Evolutionary conservation across 169 alveolate genomes (phyloP).

Genomic region (Babesia microti): DNA sequence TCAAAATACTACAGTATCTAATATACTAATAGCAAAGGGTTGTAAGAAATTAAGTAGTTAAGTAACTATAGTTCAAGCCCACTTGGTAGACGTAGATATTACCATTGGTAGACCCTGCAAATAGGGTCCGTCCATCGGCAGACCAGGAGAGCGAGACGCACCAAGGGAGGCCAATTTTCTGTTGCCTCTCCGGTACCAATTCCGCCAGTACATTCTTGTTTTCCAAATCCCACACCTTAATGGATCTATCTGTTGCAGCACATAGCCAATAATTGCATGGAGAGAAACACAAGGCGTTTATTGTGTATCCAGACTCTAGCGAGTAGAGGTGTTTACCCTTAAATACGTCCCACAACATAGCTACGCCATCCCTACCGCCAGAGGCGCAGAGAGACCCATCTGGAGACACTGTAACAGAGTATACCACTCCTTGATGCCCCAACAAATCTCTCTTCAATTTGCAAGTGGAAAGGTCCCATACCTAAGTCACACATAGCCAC

Average conservation of each 20-base stretch:
- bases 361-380: constrained; percentile 96
- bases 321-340: constrained; percentile 89
- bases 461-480: constrained; percentile 86
- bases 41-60: constrained; percentile 17
- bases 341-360: constrained; percentile 88
- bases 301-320: constrained; percentile 81
- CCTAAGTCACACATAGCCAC: constrained; percentile 24
- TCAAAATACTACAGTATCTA: not conserved
- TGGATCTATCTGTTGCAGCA: constrained; percentile 87
- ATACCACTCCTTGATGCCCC: constrained; percentile 90
- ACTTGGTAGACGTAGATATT: constrained; percentile 79
- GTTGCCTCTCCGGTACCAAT: constrained; percentile 73
- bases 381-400: constrained; percentile 95
- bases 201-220: constrained; percentile 82
- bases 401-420: constrained; percentile 88
- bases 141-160: constrained; percentile 88
- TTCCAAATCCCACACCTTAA: constrained; percentile 88
- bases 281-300: constrained; percentile 87
- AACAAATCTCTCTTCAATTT: constrained; percentile 82
- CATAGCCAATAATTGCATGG: constrained; percentile 92
- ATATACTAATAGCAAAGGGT: not conserved
- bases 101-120: constrained; percentile 85
- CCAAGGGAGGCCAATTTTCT: constrained; percentile 86
- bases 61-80: constrained; percentile 43
- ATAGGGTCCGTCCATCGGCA: constrained; percentile 81